phyloP scores from a whole-genome alignment of 2,329 filamentous ascomycete species.

The Lachnellula willkommii region DNA sequence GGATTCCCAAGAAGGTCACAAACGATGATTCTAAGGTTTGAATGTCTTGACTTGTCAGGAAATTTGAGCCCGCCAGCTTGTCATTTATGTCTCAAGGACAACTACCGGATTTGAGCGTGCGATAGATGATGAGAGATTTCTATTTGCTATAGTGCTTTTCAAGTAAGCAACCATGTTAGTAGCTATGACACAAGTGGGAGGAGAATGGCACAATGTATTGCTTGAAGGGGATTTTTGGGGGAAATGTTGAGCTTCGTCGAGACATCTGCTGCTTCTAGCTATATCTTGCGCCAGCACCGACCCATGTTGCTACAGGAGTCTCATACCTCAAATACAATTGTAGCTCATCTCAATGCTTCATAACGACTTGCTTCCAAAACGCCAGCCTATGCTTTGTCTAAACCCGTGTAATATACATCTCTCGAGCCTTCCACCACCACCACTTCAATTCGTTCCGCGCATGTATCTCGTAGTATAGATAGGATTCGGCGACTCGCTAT shows the following conservation, averaged over 20 bases:
- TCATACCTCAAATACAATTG: neutral
- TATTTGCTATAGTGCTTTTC: neutral
- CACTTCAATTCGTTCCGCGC: neutral
- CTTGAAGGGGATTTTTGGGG: neutral
- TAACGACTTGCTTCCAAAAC: neutral
- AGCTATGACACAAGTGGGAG: neutral
- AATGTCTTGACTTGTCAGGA: neutral
- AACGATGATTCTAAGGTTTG: neutral
- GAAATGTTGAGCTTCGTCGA: neutral
- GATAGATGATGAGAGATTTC: too few relatives aligned
- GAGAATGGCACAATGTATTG: neutral
- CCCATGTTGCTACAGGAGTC: neutral
- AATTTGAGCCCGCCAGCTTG: neutral
- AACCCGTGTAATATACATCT: neutral
- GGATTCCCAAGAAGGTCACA: neutral
- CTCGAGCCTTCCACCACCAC: neutral
- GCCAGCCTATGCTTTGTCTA: slow-evolving; percentile 1
- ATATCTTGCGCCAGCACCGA: neutral
- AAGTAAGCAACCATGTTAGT: neutral
- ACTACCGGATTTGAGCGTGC: neutral
- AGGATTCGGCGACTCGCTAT: slow-evolving; percentile 24
- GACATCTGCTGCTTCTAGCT: neutral
- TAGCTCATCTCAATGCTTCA: neutral
- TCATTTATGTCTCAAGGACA: too few relatives aligned
- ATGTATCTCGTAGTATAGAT: neutral